phyloP scores from a whole-genome alignment of 495 filamentous ascomycete genomes.

The Penicillium subrubescens region DNA sequence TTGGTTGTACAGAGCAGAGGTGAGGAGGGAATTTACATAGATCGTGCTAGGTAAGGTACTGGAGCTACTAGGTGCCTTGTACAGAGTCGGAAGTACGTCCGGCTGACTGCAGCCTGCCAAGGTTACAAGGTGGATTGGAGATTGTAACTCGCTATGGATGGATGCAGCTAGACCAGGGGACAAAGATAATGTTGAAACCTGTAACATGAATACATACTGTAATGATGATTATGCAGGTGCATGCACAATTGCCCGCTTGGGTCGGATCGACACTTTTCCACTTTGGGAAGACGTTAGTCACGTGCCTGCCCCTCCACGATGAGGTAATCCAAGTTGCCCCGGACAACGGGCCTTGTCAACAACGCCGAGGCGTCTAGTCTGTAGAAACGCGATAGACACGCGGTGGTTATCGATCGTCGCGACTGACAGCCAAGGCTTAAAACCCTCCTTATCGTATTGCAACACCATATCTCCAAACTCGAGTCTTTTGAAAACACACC shows the following conservation, averaged over 20 bases:
- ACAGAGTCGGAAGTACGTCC: background rate
- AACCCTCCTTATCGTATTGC: background rate
- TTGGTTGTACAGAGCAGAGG: background rate
- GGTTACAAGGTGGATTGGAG: background rate
- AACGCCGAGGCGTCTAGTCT: background rate
- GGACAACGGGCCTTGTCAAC: slow-evolving; percentile 25
- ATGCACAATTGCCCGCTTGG: background rate
- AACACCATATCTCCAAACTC: background rate
- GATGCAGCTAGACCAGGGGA: background rate
- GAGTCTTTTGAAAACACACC: background rate
- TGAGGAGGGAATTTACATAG: background rate
- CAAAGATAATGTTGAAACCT: background rate
- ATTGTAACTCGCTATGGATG: background rate
- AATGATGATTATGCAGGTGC: background rate
- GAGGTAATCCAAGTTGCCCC: slow-evolving; percentile 26
- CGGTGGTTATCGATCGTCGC: slow-evolving; percentile 2
- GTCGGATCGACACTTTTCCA: background rate
- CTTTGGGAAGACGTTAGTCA: slow-evolving; percentile 10
- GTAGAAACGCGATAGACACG: slow-evolving; percentile 6
- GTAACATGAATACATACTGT: background rate
- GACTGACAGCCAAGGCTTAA: background rate
- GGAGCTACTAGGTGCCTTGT: background rate
- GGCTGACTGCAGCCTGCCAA: background rate
- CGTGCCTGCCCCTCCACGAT: slow-evolving; percentile 9
- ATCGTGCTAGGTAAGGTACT: background rate